Evolutionary conservation across 352 stramenopile genomes (phyloP), one percentile per base, ranked within the genome.

Genomic region (Globisporangium carolinianum): DNA sequence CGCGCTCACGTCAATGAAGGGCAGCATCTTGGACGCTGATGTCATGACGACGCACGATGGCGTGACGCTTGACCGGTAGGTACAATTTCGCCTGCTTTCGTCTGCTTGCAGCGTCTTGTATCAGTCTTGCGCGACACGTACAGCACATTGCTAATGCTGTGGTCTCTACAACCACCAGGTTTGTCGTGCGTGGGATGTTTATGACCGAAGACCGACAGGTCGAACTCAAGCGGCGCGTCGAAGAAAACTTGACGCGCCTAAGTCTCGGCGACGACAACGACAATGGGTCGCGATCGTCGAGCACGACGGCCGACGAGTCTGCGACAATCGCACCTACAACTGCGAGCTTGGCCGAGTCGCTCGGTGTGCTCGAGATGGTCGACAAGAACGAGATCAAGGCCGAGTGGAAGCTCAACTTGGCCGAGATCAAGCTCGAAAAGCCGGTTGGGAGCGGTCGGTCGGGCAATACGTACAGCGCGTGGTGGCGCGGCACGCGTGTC

Each of bases 361-460:
- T 91, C 42, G 79, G 77, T 15, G 77, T 89, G 43, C 60, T 90
- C 37, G 61, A 89, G 46, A 92, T 92, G 79, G 81, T 92, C 15
- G 79, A 89, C 65, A 88, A 91, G 66, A 89, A 89, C 59, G 83
- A 91, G 53, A 86, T 91, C 62, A 92, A 89, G 60, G 68, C 83
- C 9, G 82, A 94, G 57, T 94, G 82, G 84, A 86, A 84, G 51
- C 60, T 94, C 41, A 70, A 85, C 42, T 72, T 94, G 5, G 71
- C 67, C 4, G 84, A 94, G 48, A 83, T 94, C 39, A 79, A 75
- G 17, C 60, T 94, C 35, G 80, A 87, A 46, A 80, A 82, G 38
- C 66, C 75, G 2, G 73, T 94, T 9, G 84, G 84, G 32, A 84
- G 63, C 45, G 84, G 84, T 2, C 81, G 84, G 12, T 94, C 84